Base-by-base conservation (phyloP, 1,139 yeast species). In the Yamadazyma blattariae region DNA sequence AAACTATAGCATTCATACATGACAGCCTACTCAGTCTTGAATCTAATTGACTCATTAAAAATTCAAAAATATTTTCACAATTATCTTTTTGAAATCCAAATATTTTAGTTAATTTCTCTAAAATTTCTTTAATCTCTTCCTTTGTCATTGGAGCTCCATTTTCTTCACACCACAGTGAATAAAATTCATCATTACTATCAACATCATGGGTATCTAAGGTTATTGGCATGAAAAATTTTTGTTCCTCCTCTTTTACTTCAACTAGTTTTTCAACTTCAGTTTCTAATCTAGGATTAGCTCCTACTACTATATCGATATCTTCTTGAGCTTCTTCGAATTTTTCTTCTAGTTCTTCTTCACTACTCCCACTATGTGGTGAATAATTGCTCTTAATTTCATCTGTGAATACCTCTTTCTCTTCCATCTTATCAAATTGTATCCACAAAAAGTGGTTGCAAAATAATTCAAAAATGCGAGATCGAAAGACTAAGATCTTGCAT, bases 21-120 rank as follows among this genome's bases (percentile, higher is more conserved):
- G 55, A 39, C 61, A 61, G 61, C 36, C 75, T 44, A 34, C 71
- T 59, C 4, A 71, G 54, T 23, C 75, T 45, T 2, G 74, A 67
- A 34, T 69, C 70, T 32, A 69, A 51, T 40, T 61, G 62, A 4
- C 46, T 40, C 74, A 68, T 67, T 22, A 67, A 57, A 38, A 59
- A 59, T 23, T 67, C 70, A 44, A 40, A 56, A 58, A 68, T 64
- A 41, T 69, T 69, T 2, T 38, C 38, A 18, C 59, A 59, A 38
- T 54, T 67, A 42, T 64, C 72, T 6, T 41, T 36, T 42, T 68
- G 74, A 38, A 66, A 66, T 2, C 67, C 68, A 46, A 63, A 62
- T 1, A 40, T 33, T 2, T 23, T 25, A 1, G 54, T 56, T 13
- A 62, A 41, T 3, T 46, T 44, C 3, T 33, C 20, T 34, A 66